Evolutionary conservation across 1,139 yeast genomes (phyloP).

Genomic region (Candida pseudoviswanathii): DNA sequence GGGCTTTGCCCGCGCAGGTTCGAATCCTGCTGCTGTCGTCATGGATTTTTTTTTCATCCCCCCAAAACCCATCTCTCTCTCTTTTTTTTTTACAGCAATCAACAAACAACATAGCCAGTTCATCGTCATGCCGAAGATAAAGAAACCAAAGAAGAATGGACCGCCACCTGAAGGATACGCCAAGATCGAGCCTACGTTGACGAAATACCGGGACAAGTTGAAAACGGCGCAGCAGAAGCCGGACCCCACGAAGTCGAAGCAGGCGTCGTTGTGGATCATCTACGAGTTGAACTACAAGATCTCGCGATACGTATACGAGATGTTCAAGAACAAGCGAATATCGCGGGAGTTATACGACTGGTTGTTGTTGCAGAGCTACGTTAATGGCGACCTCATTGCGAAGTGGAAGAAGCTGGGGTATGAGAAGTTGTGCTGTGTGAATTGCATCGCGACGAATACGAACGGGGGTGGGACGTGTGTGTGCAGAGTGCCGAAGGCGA

Average conservation of each 20-base stretch:
- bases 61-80: neutral
- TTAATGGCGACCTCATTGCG: constrained; percentile 73
- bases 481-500: constrained; percentile 79
- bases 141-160: constrained; percentile 44
- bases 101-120: neutral
- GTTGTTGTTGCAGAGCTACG: constrained; percentile 68
- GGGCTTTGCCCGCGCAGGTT: constrained; percentile 64
- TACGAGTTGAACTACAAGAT: constrained; percentile 72
- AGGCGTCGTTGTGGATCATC: constrained; percentile 69
- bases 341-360: constrained; percentile 73
- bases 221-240: constrained; percentile 54
- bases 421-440: constrained; percentile 81
- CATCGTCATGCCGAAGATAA: constrained; percentile 46
- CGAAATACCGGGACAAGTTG: constrained; percentile 59
- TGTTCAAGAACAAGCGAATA: constrained; percentile 71
- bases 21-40: constrained; percentile 60
- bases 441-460: constrained; percentile 70
- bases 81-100: neutral
- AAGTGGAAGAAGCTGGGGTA: constrained; percentile 93
- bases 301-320: constrained; percentile 72
- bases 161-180: constrained; percentile 76
- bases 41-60: constrained; percentile 20
- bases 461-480: too few relatives aligned
- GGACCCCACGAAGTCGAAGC: constrained; percentile 35
- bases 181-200: constrained; percentile 70